These are phyloP conservation scores for Acanthamoeba triangularis DNA, from an alignment of 208 protist species.

Conservation along the genomic window DNA sequence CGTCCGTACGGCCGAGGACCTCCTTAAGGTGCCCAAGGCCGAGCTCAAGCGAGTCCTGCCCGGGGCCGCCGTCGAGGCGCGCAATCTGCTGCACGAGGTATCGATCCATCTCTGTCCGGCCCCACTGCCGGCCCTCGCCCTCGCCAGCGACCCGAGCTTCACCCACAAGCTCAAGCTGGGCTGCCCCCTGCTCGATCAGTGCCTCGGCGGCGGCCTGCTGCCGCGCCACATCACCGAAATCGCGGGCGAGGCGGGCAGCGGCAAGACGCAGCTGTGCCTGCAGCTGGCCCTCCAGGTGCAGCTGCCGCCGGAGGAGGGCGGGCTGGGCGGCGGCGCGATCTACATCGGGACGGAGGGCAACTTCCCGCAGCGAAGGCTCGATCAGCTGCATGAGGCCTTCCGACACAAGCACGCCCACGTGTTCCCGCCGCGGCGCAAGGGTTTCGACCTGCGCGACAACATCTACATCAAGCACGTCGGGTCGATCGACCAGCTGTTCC, in stretches of 20 bases:
- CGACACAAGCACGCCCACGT: conserved; percentile 2
- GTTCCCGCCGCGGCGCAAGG: neutral
- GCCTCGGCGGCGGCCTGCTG: conserved; percentile 84
- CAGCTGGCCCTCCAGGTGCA: conserved; percentile 85
- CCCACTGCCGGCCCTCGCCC: neutral
- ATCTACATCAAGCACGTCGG: conserved; percentile 80
- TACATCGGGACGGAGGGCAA: conserved; percentile 80
- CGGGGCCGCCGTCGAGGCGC: neutral
- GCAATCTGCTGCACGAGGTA: conserved; percentile 24
- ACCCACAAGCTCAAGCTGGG: conserved; percentile 76
- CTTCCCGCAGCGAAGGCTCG: conserved; percentile 78
- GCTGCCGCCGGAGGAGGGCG: conserved; percentile 80
- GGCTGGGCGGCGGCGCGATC: conserved; percentile 83
- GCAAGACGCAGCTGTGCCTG: conserved; percentile 87
- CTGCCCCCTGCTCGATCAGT: conserved; percentile 77
- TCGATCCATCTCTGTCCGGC: conserved; percentile 4
- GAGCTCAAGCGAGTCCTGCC: neutral
- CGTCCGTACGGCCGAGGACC: conserved; percentile 44
- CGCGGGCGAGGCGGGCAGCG: conserved; percentile 82
- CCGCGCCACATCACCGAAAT: conserved; percentile 87
- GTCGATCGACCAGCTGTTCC: conserved; percentile 66
- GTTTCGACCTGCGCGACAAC: conserved; percentile 19
- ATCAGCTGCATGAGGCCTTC: conserved; percentile 69
- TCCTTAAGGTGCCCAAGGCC: conserved; percentile 14
- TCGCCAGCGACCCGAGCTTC: neutral